phyloP scores from a whole-genome alignment of 73 alveolate genomes.

The Breviolum minutum region DNA sequence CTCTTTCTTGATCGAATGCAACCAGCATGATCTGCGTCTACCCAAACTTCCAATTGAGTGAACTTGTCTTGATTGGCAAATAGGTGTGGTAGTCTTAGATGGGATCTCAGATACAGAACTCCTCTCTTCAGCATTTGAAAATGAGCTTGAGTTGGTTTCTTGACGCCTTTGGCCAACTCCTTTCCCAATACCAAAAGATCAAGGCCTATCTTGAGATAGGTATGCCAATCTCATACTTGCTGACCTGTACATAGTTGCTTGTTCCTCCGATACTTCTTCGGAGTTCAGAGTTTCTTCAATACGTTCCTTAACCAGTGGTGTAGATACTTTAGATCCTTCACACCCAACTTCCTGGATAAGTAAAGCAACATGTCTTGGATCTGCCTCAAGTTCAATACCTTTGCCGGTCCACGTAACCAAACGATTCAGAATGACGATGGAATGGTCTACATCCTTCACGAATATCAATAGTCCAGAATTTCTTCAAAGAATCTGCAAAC shows the following conservation, averaged over 20 bases:
- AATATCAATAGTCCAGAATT: too few species aligned
- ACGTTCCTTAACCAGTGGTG: too few species aligned
- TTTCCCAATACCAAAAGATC: background rate
- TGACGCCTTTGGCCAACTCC: background rate
- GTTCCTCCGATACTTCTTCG: too few species aligned
- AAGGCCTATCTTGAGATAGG: background rate
- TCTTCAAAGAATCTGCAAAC: too few species aligned
- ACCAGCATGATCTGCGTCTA: constrained; percentile 13
- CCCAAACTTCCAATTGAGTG: background rate
- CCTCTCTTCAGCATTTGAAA: constrained; percentile 9
- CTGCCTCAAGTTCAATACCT: too few species aligned
- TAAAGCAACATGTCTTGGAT: too few species aligned
- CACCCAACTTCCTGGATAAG: too few species aligned
- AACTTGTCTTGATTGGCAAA: background rate
- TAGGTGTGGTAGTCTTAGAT: background rate
- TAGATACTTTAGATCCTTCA: too few species aligned
- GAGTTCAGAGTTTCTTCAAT: too few species aligned
- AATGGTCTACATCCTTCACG: too few species aligned
- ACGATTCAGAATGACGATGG: too few species aligned
- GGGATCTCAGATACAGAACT: background rate
- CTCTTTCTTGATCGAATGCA: background rate
- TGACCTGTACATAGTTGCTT: background rate
- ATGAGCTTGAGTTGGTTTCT: background rate
- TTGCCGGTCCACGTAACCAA: too few species aligned
- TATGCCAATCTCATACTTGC: background rate